phyloP scores from a whole-genome alignment of 257 asterid species.

The Solanum tacnaense region DNA sequence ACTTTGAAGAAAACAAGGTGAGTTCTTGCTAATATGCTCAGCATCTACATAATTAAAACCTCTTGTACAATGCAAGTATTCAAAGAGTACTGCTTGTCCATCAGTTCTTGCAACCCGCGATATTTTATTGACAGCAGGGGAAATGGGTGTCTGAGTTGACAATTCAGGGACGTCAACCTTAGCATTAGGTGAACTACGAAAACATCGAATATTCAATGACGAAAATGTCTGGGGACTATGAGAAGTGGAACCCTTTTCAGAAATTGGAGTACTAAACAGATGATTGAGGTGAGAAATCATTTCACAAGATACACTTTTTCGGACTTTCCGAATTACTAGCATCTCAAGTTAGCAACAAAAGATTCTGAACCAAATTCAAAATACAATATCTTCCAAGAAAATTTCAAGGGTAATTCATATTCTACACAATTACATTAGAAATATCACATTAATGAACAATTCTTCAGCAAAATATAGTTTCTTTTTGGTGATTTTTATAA shows the following conservation, averaged over 20 bases:
- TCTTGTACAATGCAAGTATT: constrained; percentile 74
- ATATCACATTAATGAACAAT: background rate
- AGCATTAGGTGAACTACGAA: constrained; percentile 2
- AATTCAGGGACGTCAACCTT: constrained; percentile 18
- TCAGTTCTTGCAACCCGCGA: constrained; percentile 36
- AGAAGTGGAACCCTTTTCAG: constrained; percentile 1
- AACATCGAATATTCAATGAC: constrained; percentile 14
- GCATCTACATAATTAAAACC: constrained; percentile 68
- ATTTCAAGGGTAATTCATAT: background rate
- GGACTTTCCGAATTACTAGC: constrained; percentile 20
- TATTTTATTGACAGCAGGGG: background rate
- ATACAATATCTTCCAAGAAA: background rate
- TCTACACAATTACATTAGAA: background rate
- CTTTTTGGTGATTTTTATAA: background rate
- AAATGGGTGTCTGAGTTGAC: constrained; percentile 1
- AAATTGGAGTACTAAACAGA: constrained; percentile 1
- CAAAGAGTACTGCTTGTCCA: constrained; percentile 73
- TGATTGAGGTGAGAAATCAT: constrained; percentile 28
- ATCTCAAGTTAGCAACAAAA: constrained; percentile 3
- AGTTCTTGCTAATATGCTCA: constrained; percentile 79
- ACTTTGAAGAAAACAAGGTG: constrained; percentile 49
- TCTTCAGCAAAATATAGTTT: background rate
- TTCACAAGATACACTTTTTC: constrained; percentile 5
- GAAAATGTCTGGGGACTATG: constrained; percentile 11
- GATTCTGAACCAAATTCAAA: background rate